Evolutionary conservation across 1,139 yeast species (phyloP).

Genomic region (Yamadazyma mexicana): DNA sequence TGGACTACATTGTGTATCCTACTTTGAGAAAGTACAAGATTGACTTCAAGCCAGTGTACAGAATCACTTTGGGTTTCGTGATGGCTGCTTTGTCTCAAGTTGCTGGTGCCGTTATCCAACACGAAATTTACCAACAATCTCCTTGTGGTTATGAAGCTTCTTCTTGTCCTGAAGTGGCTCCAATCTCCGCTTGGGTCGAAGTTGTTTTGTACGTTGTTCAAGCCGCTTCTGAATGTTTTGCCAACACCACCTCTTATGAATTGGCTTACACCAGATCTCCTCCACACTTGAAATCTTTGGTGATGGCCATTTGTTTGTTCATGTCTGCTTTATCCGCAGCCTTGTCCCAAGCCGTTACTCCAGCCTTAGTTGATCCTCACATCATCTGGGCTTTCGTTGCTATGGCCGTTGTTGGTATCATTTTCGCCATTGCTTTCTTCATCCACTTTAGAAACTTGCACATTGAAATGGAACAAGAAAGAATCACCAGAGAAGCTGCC

Average conservation of each 20-base stretch:
- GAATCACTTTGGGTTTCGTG: slow-evolving; percentile 37
- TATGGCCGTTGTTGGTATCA: slow-evolving; percentile 20
- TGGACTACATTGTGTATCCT: slow-evolving; percentile 61
- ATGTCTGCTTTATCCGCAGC: slow-evolving; percentile 63
- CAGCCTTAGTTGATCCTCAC: slow-evolving; percentile 33
- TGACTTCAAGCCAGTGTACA: slow-evolving; percentile 36
- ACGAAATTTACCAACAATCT: slow-evolving; percentile 31
- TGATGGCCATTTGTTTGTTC: slow-evolving; percentile 64
- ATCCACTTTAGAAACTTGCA: slow-evolving; percentile 54
- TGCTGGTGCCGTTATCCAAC: slow-evolving; percentile 43
- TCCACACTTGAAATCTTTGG: slow-evolving; percentile 64
- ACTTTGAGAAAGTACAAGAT: slow-evolving; percentile 48
- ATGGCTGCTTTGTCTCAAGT: slow-evolving; percentile 39
- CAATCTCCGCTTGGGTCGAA: slow-evolving; percentile 59
- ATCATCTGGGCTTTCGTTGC: slow-evolving; percentile 20
- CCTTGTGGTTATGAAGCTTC: slow-evolving; percentile 47
- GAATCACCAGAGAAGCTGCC: slow-evolving; percentile 25
- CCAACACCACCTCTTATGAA: slow-evolving; percentile 67
- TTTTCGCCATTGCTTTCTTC: slow-evolving; percentile 44
- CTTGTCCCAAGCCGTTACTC: slow-evolving; percentile 53
- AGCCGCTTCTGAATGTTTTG: slow-evolving; percentile 70
- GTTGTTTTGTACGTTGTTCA: slow-evolving; percentile 51
- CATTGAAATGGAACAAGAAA: slow-evolving; percentile 48
- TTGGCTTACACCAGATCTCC: slow-evolving; percentile 73
- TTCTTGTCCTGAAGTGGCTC: slow-evolving; percentile 43